Evolutionary conservation across 2,329 filamentous ascomycete genomes (phyloP).

Genomic region (Orbilia quercus): DNA sequence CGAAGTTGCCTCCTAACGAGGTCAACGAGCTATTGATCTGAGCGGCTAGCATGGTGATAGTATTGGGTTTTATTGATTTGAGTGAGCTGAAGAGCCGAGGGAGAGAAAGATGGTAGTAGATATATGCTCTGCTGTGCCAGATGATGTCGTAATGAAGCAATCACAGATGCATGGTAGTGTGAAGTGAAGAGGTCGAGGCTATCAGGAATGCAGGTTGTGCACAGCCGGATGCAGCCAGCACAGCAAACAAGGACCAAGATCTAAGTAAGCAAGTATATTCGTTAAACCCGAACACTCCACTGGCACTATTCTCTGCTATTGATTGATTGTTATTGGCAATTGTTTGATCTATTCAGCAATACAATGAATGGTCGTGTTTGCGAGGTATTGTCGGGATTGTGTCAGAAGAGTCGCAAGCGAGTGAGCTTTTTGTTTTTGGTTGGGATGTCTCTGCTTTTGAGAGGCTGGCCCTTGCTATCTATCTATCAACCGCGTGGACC

Average conservation of each 20-base stretch:
- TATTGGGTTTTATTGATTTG: too few species aligned
- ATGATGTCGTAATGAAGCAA: slow-evolving; percentile 36
- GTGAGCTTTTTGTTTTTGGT: slow-evolving; percentile 32
- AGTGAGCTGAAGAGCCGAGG: slow-evolving; percentile 16
- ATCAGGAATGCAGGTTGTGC: background rate
- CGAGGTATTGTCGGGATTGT: too few species aligned
- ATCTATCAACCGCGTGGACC: slow-evolving; percentile 32
- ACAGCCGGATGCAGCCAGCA: slow-evolving; percentile 34
- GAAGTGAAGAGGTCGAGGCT: too few species aligned
- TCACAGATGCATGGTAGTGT: slow-evolving; percentile 24
- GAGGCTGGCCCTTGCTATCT: slow-evolving; percentile 13
- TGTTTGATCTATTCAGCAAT: background rate
- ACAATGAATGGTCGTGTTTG: background rate
- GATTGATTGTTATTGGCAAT: background rate
- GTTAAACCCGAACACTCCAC: slow-evolving; percentile 12
- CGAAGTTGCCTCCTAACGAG: slow-evolving; percentile 29
- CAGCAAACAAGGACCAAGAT: slow-evolving; percentile 1
- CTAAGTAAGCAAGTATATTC: too few species aligned
- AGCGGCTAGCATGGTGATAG: slow-evolving; percentile 36
- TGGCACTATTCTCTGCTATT: too few species aligned
- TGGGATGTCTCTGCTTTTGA: slow-evolving; percentile 43
- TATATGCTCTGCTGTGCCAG: slow-evolving; percentile 11
- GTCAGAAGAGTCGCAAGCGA: slow-evolving; percentile 21
- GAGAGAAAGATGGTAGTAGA: background rate
- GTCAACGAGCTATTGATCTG: slow-evolving; percentile 34